Evolutionary conservation across 1,284 basidiomycete species (phyloP), one percentile per base, ranked within the genome.

Genomic region (Apiotrichum brassicae): DNA sequence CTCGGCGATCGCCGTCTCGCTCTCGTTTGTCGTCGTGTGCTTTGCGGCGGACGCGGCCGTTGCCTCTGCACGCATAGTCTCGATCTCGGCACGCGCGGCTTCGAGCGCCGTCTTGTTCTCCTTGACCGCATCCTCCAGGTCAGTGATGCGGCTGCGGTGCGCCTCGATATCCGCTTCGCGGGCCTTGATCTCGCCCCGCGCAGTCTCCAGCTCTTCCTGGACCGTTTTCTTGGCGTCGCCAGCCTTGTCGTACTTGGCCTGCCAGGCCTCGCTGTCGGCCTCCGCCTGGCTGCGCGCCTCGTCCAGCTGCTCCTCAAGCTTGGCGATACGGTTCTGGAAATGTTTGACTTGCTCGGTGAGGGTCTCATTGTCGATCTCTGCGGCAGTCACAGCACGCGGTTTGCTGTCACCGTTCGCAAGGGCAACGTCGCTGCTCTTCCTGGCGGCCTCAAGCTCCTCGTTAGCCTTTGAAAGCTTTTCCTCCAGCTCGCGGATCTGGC

Each of bases 361-460:
- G 22, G 82, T 84, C 70, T 97, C 91, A 63, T 94, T 94, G 73
- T 97, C 92, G 62, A 97, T 97, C 64, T 91, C 83, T 1, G 84
- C 81, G 0, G 90, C 81, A 3, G 81, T 79, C 12, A 77, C 67
- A 43, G 76, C 75, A 11, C 76, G 75, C 26, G 20, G 71, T 14
- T 39, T 39, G 6, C 12, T n/a, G 16, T 57, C 56, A 4, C 33
- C 39, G 34, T 46, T 35, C 8, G 26, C 39, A 24, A 12, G 55
- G 8, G 51, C 53, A 24, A 46, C 44, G 18, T 51, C 33, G 19
- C 51, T 46, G 14, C 25, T 18, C 37, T 45, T 26, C 34, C 39
- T 42, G 16, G 48, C 45, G 1, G 34, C 30, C 12, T 30, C 24
- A 3, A 44, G 25, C 30, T 49, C 49, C 13, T 53, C 53, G 41